Conservation (phyloP, 495 filamentous ascomycete genomes). For the Aspergillus biplanus region DNA sequence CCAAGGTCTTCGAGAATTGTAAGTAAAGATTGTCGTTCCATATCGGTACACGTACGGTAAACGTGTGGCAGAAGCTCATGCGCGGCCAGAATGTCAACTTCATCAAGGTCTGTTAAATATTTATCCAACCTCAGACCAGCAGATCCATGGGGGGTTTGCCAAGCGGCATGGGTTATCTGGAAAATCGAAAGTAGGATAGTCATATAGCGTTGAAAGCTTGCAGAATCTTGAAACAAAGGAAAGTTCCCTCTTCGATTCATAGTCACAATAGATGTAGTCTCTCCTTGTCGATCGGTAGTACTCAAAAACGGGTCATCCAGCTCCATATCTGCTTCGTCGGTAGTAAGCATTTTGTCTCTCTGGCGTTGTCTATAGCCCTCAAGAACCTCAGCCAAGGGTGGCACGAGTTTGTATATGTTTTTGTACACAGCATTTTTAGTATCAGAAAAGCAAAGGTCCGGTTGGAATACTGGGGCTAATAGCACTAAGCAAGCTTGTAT, state of each 20-base stretch:
- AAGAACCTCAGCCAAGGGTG: constrained; percentile 42
- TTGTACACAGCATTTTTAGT: constrained; percentile 21
- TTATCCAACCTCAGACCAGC: constrained; percentile 54
- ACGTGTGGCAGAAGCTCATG: constrained; percentile 28
- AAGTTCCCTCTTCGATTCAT: constrained; percentile 34
- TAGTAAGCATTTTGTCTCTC: constrained; percentile 21
- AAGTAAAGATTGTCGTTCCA: constrained; percentile 41
- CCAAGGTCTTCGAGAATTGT: constrained; percentile 57
- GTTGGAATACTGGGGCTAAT: constrained; percentile 37
- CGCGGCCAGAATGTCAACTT: constrained; percentile 62
- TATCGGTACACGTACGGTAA: not conserved
- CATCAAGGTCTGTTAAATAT: constrained; percentile 59
- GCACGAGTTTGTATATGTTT: constrained; percentile 32
- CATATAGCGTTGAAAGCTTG: constrained; percentile 42
- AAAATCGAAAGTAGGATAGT: constrained; percentile 43
- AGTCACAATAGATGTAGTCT: constrained; percentile 30
- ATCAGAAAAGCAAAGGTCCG: constrained; percentile 23
- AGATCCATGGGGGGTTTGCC: constrained; percentile 37
- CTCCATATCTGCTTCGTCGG: constrained; percentile 69
- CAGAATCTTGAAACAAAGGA: constrained; percentile 33
- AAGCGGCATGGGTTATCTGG: constrained; percentile 31
- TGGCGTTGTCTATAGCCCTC: constrained; percentile 41
- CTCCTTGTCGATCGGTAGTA: constrained; percentile 47
- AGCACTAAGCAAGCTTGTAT: constrained; percentile 41
- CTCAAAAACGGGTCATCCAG: constrained; percentile 72